Conservation (phyloP, 2,329 filamentous ascomycete species). For the Myriosclerotinia scirpicola region DNA sequence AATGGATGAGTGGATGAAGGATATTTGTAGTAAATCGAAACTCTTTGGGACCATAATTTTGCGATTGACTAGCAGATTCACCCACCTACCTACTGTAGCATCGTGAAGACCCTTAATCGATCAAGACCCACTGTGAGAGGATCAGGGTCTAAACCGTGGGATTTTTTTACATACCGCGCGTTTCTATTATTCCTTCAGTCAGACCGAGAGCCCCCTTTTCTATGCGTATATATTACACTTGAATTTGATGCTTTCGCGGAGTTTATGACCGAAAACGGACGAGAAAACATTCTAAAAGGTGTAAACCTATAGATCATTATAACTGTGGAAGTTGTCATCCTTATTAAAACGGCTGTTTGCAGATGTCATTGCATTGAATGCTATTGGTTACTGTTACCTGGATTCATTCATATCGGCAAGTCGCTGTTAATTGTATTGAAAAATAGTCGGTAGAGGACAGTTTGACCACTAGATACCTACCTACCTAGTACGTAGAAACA, state of each 20-base stretch:
- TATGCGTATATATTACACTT: neutral
- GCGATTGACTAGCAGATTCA: constrained; percentile 13
- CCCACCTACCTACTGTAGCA: constrained; percentile 2
- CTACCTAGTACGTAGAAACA: neutral
- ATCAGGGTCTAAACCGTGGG: constrained; percentile 4
- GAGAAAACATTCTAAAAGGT: neutral
- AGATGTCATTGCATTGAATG: neutral
- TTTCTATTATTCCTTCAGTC: constrained; percentile 8
- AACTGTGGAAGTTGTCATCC: neutral
- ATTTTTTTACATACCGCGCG: neutral
- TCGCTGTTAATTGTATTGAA: neutral
- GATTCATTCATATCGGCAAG: neutral
- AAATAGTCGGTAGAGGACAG: neutral
- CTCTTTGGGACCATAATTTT: constrained; percentile 15
- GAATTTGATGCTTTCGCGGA: constrained; percentile 4
- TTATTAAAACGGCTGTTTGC: neutral
- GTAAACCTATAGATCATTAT: neutral
- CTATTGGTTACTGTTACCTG: neutral
- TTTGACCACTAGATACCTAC: neutral
- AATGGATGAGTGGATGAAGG: neutral
- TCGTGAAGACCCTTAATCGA: neutral
- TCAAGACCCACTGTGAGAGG: constrained; percentile 5
- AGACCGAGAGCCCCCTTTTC: constrained; percentile 10
- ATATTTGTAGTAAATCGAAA: constrained; percentile 9
- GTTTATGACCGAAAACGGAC: neutral